A percentile compares a stretch with the other conserved stretches of the same genome.
Evolutionary conservation across 768 basidiomycete species (phyloP).

Genomic region (Termitomyces sp.): DNA sequence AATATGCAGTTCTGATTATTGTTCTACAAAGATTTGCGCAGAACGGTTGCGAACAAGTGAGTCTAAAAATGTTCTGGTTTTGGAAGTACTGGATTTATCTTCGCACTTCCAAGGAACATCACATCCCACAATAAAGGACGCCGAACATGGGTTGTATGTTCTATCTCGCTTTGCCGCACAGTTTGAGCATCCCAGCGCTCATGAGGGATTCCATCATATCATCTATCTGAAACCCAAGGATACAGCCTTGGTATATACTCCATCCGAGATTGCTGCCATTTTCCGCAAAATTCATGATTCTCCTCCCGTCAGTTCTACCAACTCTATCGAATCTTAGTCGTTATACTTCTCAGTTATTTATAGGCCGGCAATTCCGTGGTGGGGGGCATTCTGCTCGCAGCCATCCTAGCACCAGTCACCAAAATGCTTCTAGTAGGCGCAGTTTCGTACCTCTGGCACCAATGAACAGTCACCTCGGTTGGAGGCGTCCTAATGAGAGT

Average conservation of each 20-base stretch:
- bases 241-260: constrained; percentile 39
- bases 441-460: constrained; percentile 3
- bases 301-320: constrained; percentile 21
- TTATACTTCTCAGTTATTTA: constrained; percentile 12
- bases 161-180: constrained; percentile 60
- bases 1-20: constrained; percentile 1
- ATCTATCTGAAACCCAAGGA: constrained; percentile 37
- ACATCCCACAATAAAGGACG: constrained; percentile 72
- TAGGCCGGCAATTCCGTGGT: constrained; percentile 16
- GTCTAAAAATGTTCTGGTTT: constrained; percentile 18
- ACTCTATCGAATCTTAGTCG: constrained; percentile 3
- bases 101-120: constrained; percentile 41
- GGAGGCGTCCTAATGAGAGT: constrained; percentile 3
- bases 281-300: constrained; percentile 46
- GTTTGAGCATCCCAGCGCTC: constrained; percentile 45
- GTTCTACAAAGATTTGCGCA: constrained; percentile 46
- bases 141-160: constrained; percentile 52
- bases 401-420: constrained; percentile 14
- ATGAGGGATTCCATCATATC: constrained; percentile 67
- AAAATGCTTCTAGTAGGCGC: constrained; percentile 10
- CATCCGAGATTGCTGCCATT: constrained; percentile 43
- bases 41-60: constrained; percentile 54
- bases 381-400: constrained; percentile 18
- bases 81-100: constrained; percentile 5
- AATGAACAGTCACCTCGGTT: constrained; percentile 1